Base-by-base conservation (phyloP, 352 stramenopile species). In the Pythium sp. region DNA sequence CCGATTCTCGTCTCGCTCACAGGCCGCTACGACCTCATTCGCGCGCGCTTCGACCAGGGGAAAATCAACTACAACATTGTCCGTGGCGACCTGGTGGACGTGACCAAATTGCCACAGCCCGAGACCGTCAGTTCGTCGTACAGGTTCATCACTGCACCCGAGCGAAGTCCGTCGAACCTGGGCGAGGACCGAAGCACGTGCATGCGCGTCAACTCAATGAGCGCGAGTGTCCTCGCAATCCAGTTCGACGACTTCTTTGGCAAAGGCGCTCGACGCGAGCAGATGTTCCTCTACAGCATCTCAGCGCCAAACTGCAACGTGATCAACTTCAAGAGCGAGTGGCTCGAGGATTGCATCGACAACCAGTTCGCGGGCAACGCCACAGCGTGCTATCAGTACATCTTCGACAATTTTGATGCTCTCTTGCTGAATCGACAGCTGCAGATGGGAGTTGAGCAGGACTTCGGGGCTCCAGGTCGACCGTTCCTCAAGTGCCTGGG, bases 391-490 rank as follows among this genome's bases (percentile, higher is more conserved):
- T 70, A 87, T 30, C 71, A 73, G 46, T 75, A 82, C 63, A 84
- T 90, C 20, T 67, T 87, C 5, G 71, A 84, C 46, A 71, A 87
- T n/a, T 90, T 87, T 38, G 67, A 81, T 2, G 24, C 69, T n/a
- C 69, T 90, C 20, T 49, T 61, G 0, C 20, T 71, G 0, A 72
- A 80, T 24, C 71, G 71, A 5, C 34, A 58, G 12, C 74, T 84
- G 54, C 79, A 84, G 56, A 70, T 66, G 1, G 79, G 68, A 6
- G 62, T 75, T 7, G 63, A 72, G 5, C 64, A 66, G 26, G 81
- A 87, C 56, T 83, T 84, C 34, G 81, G 81, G 2, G 63, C 59
- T 11, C 41, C 57, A 9, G 81, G 81, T 9, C 63, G 64, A 26
- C 74, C 78, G 0, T 86, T 86, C 28, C 62, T 90, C 22, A 74